Evolutionary conservation across 495 filamentous ascomycete species (phyloP).

Genomic region (Neurospora sp.): DNA sequence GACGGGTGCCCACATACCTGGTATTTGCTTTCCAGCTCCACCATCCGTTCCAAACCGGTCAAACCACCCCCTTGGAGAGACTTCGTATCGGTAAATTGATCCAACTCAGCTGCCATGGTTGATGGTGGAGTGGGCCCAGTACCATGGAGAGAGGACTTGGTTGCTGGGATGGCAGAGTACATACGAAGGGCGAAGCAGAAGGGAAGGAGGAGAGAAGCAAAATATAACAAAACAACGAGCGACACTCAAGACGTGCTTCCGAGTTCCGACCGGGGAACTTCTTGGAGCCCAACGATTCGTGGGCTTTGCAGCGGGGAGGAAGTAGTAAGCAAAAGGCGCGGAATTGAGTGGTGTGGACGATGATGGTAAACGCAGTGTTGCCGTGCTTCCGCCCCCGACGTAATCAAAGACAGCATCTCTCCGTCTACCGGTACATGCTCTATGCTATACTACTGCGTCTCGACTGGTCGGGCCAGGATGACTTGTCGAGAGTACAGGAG

Average conservation of each 20-base stretch:
- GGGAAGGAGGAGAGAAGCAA: not conserved
- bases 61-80: constrained; percentile 1
- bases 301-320: not conserved
- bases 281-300: not conserved
- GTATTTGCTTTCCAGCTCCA: constrained; percentile 41
- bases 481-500: constrained; percentile 9
- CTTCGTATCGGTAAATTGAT: not conserved
- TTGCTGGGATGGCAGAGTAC: not conserved
- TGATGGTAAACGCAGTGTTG: constrained; percentile 8
- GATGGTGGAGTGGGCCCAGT: constrained; percentile 13
- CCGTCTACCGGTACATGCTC: not conserved
- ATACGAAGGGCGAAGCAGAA: constrained; percentile 1
- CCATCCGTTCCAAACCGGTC: constrained; percentile 38
- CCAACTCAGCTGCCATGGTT: constrained; percentile 13
- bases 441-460: not conserved
- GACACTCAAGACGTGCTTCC: not conserved
- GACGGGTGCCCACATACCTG: constrained; percentile 33
- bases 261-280: not conserved
- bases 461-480: not conserved
- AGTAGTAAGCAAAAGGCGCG: not conserved
- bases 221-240: not conserved
- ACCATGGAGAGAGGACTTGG: constrained; percentile 10
- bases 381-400: constrained; percentile 10
- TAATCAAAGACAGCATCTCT: constrained; percentile 4
- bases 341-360: not conserved